These are phyloP conservation scores for Metschnikowia kunwiensis DNA, from an alignment of 805 yeast genomes.

Conservation along the genomic window DNA sequence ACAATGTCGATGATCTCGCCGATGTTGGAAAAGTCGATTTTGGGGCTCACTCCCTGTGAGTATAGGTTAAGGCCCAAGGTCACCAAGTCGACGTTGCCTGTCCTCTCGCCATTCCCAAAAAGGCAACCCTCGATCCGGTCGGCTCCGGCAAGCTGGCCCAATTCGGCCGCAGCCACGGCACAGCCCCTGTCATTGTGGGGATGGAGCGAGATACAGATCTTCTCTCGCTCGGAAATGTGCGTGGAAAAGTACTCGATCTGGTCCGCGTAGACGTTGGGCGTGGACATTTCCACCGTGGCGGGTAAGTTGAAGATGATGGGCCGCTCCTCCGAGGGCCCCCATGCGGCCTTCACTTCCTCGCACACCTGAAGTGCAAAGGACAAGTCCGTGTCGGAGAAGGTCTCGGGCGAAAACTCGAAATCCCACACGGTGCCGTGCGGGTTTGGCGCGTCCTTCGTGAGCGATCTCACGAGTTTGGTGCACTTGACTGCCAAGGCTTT, in stretches of 20 bases:
- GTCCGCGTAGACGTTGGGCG: slow-evolving; percentile 82
- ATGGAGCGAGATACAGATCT: slow-evolving; percentile 71
- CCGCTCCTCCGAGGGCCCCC: slow-evolving; percentile 63
- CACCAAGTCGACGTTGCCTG: slow-evolving; percentile 81
- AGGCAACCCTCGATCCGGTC: slow-evolving; percentile 84
- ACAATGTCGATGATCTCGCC: slow-evolving; percentile 64
- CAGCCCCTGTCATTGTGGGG: slow-evolving; percentile 87
- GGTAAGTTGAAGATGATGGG: slow-evolving; percentile 81
- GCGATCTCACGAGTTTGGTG: slow-evolving; percentile 56
- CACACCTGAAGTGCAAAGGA: slow-evolving; percentile 64
- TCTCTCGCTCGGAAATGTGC: slow-evolving; percentile 62
- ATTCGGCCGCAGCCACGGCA: slow-evolving; percentile 85
- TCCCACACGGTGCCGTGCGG: slow-evolving; percentile 59
- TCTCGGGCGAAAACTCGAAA: slow-evolving; percentile 79
- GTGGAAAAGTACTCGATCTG: slow-evolving; percentile 74
- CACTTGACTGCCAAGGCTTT: slow-evolving; percentile 59
- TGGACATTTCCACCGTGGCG: slow-evolving; percentile 79
- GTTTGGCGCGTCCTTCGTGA: slow-evolving; percentile 67
- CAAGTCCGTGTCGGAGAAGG: slow-evolving; percentile 66
- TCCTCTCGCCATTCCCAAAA: slow-evolving; percentile 84
- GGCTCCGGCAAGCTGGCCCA: slow-evolving; percentile 82
- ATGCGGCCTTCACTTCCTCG: slow-evolving; percentile 71
- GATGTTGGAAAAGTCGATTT: slow-evolving; percentile 69
- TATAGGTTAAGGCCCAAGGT: slow-evolving; percentile 74
- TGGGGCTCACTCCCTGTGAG: slow-evolving; percentile 74